These are phyloP conservation scores for Malus hybrid DNA, from an alignment of 331 rosid genomes.

Conservation along the genomic window DNA sequence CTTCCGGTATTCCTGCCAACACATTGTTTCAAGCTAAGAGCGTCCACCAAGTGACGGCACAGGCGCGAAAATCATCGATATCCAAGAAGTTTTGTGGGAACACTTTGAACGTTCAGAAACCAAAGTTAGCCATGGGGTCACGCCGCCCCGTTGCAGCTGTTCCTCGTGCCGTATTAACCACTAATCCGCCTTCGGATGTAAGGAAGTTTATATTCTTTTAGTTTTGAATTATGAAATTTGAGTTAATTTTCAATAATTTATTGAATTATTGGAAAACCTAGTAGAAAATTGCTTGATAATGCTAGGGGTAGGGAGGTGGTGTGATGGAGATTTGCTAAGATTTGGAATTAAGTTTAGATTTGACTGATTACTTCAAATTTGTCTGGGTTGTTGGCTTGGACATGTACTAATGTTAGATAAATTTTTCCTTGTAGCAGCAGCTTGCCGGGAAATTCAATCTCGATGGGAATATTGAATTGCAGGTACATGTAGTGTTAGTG, in stretches of 20 bases:
- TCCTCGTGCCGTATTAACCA: conserved; percentile 60
- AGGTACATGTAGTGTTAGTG: conserved; percentile 40
- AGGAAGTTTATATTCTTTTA: neutral
- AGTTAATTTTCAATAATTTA: no score
- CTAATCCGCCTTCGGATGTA: conserved; percentile 56
- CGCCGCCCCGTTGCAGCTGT: conserved; percentile 8
- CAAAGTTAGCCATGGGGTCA: conserved; percentile 40
- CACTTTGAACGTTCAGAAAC: conserved; percentile 35
- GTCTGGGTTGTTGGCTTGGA: conserved; percentile 11
- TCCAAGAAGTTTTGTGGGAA: conserved; percentile 54
- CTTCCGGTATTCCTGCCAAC: conserved; percentile 43
- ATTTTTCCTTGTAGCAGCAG: conserved; percentile 48
- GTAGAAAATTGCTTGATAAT: neutral
- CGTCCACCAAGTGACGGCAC: conserved; percentile 39
- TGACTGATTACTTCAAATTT: neutral
- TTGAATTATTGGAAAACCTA: neutral
- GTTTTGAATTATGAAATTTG: no score
- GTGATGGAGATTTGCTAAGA: neutral
- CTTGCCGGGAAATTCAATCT: conserved; percentile 70
- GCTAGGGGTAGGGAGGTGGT: neutral
- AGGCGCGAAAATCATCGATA: conserved; percentile 28
- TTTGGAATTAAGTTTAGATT: neutral
- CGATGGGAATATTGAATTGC: conserved; percentile 72
- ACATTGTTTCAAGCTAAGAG: conserved; percentile 37
- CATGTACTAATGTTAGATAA: conserved; percentile 18